Evolutionary conservation across 192 early-diverging fungal genomes (phyloP), one percentile per base, ranked within the genome.

Genomic region (Mortierella hygrophila): DNA sequence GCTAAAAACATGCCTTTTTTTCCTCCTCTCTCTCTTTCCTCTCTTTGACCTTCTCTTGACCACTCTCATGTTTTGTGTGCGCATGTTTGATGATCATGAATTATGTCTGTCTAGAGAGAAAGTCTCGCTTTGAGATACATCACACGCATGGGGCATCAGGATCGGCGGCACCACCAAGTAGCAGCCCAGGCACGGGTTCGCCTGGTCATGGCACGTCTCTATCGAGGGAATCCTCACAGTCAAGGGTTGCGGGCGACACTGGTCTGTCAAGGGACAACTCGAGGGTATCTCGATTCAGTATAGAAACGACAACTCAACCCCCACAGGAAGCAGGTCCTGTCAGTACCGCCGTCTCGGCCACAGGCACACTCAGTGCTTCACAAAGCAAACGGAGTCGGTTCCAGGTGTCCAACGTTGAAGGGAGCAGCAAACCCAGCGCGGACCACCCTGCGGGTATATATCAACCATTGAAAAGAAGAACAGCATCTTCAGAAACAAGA

Each of bases 121-220:
- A 80, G 77, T 87, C 85, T 46, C 74, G 84, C 2, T 87, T 87
- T 89, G 84, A 89, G 68, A 70, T 89, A 35, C 72, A 82, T 23
- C 74, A 80, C 49, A 75, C 47, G 47, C 72, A 73, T 32, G 23
- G 54, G 13, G 46, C 68, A 35, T 47, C 77, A 13, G 44, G 65
- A 49, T 74, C 77, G 6, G 70, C 15, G 60, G 60, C 60, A 65
- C 60, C 65, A 38, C 26, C 74, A 20, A 72, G 63, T 29, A 26
- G 71, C 29, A 74, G 49, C 26, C 38, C 68, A 76, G 46, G 74
- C 38, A 15, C 73, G 41, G 37, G 57, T 68, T 71, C 71, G 37
- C 52, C 63, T 35, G 68, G 81, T 76, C 75, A 80, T 41, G 71
- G 83, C 15, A 81, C 75, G 4, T 60, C 83, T 16, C 55, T 74